Conservation (phyloP, 768 basidiomycete genomes). For the Mycena polygramma region DNA sequence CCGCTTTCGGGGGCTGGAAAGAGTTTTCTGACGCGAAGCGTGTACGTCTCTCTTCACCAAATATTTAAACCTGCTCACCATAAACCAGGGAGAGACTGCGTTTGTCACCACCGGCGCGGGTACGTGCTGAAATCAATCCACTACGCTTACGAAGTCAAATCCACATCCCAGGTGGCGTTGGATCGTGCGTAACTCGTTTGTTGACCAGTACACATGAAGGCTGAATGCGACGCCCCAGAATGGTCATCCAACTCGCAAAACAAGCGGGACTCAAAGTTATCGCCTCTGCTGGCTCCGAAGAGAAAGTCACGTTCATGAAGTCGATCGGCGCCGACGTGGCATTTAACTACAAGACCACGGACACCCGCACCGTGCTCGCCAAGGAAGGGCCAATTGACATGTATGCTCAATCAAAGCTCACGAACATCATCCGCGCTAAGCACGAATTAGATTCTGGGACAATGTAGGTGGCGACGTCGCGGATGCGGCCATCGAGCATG, state of each 20-base stretch:
- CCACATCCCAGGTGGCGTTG: conserved; percentile 12
- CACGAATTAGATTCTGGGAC: conserved; percentile 61
- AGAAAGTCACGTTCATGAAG: conserved; percentile 65
- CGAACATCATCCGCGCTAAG: neutral
- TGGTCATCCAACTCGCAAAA: conserved; percentile 21
- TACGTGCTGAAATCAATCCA: neutral
- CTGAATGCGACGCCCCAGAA: neutral
- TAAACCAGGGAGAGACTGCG: conserved; percentile 13
- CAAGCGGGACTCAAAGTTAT: conserved; percentile 24
- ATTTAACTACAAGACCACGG: conserved; percentile 80
- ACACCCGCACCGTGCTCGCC: conserved; percentile 63
- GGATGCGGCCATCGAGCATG: conserved; percentile 64
- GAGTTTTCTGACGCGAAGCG: conserved; percentile 37
- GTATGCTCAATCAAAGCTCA: conserved; percentile 41
- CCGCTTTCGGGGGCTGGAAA: conserved; percentile 44
- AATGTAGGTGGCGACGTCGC: conserved; percentile 72
- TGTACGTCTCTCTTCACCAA: neutral
- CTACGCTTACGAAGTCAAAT: neutral
- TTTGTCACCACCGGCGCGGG: conserved; percentile 21
- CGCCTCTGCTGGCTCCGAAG: conserved; percentile 26
- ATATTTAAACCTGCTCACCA: neutral
- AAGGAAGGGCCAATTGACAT: conserved; percentile 67
- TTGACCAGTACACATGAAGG: too few relatives aligned
- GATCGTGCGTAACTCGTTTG: neutral
- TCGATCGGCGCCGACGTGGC: conserved; percentile 76